phyloP scores from a whole-genome alignment of 2,329 filamentous ascomycete genomes.

The Fusarium phyllophilum region DNA sequence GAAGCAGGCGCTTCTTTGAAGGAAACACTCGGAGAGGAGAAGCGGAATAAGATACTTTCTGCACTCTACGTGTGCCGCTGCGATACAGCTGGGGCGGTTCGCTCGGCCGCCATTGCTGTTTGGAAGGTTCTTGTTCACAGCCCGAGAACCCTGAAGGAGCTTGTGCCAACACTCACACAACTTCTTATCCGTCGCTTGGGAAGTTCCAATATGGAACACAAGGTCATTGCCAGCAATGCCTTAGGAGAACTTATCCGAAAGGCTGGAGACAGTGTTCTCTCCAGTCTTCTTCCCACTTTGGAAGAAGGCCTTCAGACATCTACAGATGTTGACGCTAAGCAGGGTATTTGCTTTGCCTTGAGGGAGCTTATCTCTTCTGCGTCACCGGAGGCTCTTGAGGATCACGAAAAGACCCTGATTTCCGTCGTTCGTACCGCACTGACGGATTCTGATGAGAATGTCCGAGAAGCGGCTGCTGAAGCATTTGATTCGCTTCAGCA shows the following conservation, averaged over 20 bases:
- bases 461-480: conserved; percentile 94
- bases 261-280: conserved; percentile 91
- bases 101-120: conserved; percentile 87
- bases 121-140: conserved; percentile 98
- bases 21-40: conserved; percentile 93
- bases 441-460: conserved; percentile 88
- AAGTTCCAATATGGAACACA: conserved; percentile 98
- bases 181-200: conserved; percentile 93
- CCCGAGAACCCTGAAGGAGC: conserved; percentile 91
- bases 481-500: conserved; percentile 96
- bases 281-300: conserved; percentile 87
- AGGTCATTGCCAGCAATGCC: conserved; percentile 97
- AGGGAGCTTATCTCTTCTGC: conserved; percentile 93
- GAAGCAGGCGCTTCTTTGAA: conserved; percentile 94
- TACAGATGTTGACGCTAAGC: conserved; percentile 90
- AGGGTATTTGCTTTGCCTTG: conserved; percentile 96
- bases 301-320: conserved; percentile 90
- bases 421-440: conserved; percentile 93
- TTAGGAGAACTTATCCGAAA: conserved; percentile 97
- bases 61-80: conserved; percentile 97
- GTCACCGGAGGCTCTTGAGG: conserved; percentile 86
- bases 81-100: conserved; percentile 92
- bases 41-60: conserved; percentile 96
- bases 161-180: conserved; percentile 93
- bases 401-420: conserved; percentile 94